Base-by-base conservation (phyloP, 371 early-diverging fungal species). In the Parasitella parasitica region DNA sequence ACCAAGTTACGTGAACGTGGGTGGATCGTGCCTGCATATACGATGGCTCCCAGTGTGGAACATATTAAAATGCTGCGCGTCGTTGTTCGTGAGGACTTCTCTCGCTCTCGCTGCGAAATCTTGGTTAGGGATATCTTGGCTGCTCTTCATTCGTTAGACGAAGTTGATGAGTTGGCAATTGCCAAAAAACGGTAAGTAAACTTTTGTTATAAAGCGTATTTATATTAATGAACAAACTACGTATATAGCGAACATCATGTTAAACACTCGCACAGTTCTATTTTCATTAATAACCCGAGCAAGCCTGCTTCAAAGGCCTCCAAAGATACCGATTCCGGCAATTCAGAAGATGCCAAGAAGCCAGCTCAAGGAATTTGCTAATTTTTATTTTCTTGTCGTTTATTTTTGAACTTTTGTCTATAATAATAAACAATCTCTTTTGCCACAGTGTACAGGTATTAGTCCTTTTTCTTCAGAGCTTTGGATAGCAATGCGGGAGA, bases 21-120 rank as follows among this genome's bases (percentile, higher is more conserved):
- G 5, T 89, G 86, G 87, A 86, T 89, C 57, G 78, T 86, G 0
- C 87, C 87, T 35, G 86, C 85, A 26, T 74, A 80, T 43, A 59
- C 77, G 4, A 71, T 80, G 53, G 72, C 80, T 2, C 76, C 70
- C 8, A 48, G 46, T 30, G 52, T 62, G 15, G 74, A 73, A 18
- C 46, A 73, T 4, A 36, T 72, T 22, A 72, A 76, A 46, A 56
- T 80, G 18, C 30, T 75, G 32, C 72, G 80, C 24, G 63, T 77
- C 0, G 80, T 80, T 20, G 71, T 80, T 13, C 75, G 80, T 27
- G 80, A 80, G 62, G 71, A 71, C 15, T 68, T 80, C 39, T 75
- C 79, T 34, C 71, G 76, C 20, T 71, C 73, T 38, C 76, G 78
- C 30, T 78, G 78, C 53, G 78, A 78, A 26, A 63, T 78, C 24